Base-by-base conservation (phyloP, 1,284 basidiomycete species). In the Pyrrhoderma noxium region DNA sequence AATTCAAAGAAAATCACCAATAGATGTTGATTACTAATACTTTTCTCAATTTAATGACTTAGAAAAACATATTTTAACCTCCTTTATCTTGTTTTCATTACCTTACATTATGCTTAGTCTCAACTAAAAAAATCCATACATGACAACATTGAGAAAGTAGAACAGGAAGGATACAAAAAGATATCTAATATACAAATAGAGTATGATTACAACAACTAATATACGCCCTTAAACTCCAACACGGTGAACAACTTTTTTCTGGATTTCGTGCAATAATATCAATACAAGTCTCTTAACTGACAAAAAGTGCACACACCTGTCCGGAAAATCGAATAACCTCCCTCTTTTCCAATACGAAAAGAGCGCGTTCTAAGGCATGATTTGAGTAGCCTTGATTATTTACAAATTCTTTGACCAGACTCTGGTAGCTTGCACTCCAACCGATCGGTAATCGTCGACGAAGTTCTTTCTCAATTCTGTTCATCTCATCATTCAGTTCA, bases 341-440 rank as follows among this genome's bases (percentile, higher is more conserved):
- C 56, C 94, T 75, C 72, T 97, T 96, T 73, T 99, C 96, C 66
- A 99, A 64, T 45, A 99, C 79, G 65, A 83, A 97, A 56, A 99
- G 69, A 16, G 91, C 91, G 56, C 93, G 74, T 67, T 99, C 96
- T 23, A 99, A 76, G 14, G 95, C 91, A 67, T 97, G 94, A 59
- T 79, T 85, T 18, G 88, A 88, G 65, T 86, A 95, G 3, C 92
- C 89, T 66, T 98, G 93, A 59, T 89, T 84, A 7, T 82, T 86
- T 9, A 98, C 94, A 67, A 99, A 99, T 69, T 99, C 96, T 58
- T 85, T 81, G n/a, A 94, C 81, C 46, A 99, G 75, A 61, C 85
- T 89, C 67, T 93, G 89, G 64, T 98, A 97, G 61, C 89, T 93
- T 47, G 94, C 97, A 59, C 85, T 93, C 93, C 95, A 98, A 2